A percentile compares a stretch with the other conserved stretches of the same genome.
Evolutionary conservation across 345 rosid species (phyloP).

Genomic region (Citrus unshiu): DNA sequence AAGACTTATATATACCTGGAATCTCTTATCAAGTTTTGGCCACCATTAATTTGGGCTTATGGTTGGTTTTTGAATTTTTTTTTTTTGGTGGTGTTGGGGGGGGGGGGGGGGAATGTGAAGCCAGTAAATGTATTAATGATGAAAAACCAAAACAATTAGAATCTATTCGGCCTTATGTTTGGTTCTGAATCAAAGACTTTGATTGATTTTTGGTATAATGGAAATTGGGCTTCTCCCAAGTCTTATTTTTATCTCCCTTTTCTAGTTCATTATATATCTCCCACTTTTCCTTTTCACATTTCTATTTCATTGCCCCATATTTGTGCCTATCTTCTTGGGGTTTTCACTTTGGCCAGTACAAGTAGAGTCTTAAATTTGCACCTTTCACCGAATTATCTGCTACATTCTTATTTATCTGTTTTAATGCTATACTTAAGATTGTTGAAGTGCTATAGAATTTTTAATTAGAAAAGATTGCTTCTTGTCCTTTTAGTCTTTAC

Average conservation of each 20-base stretch:
- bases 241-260: not conserved
- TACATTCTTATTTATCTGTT: not conserved
- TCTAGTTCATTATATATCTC: not conserved
- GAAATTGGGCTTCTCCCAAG: not conserved
- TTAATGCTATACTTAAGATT: not conserved
- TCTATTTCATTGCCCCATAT: not conserved
- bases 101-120: too few species aligned
- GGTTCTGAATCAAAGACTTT: not conserved
- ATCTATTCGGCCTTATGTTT: not conserved
- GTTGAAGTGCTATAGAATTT: not conserved
- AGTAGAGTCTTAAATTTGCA: not conserved
- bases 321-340: not conserved
- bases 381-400: not conserved
- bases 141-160: too few species aligned
- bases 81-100: too few species aligned
- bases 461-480: constrained; percentile 1
- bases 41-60: not conserved
- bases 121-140: too few species aligned
- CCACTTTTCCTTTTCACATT: not conserved
- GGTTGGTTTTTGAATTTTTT: not conserved
- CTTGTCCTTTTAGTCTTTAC: not conserved
- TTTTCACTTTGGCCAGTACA: not conserved
- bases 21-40: not conserved
- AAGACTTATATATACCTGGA: not conserved
- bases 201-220: not conserved